Evolutionary conservation across 108 stramenopile genomes (phyloP), one percentile per base, ranked within the genome.

Genomic region (Fragilariopsis cylindrus): DNA sequence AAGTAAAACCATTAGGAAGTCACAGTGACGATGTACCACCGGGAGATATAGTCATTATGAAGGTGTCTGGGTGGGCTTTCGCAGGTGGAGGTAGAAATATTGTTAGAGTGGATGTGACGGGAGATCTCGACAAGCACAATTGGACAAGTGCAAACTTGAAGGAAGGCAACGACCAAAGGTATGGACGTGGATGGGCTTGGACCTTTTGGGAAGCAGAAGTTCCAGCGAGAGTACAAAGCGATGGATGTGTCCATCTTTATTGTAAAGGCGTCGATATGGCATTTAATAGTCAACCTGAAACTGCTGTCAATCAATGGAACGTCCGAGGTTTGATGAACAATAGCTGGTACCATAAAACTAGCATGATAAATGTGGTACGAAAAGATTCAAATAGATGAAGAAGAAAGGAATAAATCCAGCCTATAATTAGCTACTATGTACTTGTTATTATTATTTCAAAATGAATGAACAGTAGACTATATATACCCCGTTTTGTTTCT

Each of bases 61-160:
- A 77, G 55, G 88, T 85, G 5, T 70, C 56, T 13, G 93, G 93
- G 3, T 95, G 93, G 93, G 91, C 93, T 64, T 95, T 89, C 85
- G 88, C 91, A 39, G 93, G 90, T 70, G 87, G 93, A 47, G 93
- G 93, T 65, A 81, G 93, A 47, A 95, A 92, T 76, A 89, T 95
- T 74, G 93, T 95, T 39, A 83, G 93, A 45, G 91, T 95, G 3
- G 93, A 95, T 57, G 66, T 92, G 42, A 91, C 91, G 3, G 88
- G 91, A 47, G 84, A 95, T 60, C 76, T 81, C 60, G 91, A 86
- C 11, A 81, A 87, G 53, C 43, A 45, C 65, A 77, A 89, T 6
- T 95, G 93, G 93, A 74, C 54, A 43, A 76, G 76, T 8, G 90
- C 91, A 46, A 75, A 72, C 7, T 70, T 95, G n/a, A 77, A 72